Base-by-base conservation (phyloP, 176 grass and related monocot genomes). In the Zoysia pacifica region DNA sequence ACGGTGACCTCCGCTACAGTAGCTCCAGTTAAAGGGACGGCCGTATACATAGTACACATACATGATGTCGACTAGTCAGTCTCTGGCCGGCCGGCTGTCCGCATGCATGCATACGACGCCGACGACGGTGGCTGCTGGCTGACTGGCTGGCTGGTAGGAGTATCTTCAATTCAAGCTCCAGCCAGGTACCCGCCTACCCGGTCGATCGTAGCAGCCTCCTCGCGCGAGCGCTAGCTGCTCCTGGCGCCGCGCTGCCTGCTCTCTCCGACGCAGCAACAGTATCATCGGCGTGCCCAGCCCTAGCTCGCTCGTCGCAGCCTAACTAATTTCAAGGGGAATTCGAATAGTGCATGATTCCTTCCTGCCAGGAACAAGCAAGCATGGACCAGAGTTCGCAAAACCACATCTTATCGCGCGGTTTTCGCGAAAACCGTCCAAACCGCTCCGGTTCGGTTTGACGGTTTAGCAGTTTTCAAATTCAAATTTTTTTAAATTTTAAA, bases 201-300 rank as follows among this genome's bases (percentile, higher is more conserved):
- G 28, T 28, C 28, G 28, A 28, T 28, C 28, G 28, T 0, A 13
- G 35, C 11, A 39, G 36, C 39, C 2, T 0, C n/a, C 45, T 9
- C 70, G 63, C 62, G 77, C 66, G 46, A 48, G 35, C 45, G 11
- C 55, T 62, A 62, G 59, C 1, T 54, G 14, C 51, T 53, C 3
- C 53, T 56, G 16, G 5, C 7, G 1, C 5, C 28, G 28, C 28
- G 28, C 16, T 52, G 11, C 49, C 2, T 52, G 49, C 49, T 14
- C 12, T 2, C 56, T 44, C 63, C 60, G 48, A 46, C 59, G 67
- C 48, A 52, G 45, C 67, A 87, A 83, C 85, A 87, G 73, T 60
- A 42, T 78, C 67, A 35, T 82, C 59, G 73, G 47, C 67, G 82
- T 45, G 54, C n/a, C 59, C 68, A 6, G 6, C 60, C 66, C 20